Evolutionary conservation across 768 basidiomycete species (phyloP), one percentile per base, ranked within the genome.

Genomic region (Rhizopogon roseolus): DNA sequence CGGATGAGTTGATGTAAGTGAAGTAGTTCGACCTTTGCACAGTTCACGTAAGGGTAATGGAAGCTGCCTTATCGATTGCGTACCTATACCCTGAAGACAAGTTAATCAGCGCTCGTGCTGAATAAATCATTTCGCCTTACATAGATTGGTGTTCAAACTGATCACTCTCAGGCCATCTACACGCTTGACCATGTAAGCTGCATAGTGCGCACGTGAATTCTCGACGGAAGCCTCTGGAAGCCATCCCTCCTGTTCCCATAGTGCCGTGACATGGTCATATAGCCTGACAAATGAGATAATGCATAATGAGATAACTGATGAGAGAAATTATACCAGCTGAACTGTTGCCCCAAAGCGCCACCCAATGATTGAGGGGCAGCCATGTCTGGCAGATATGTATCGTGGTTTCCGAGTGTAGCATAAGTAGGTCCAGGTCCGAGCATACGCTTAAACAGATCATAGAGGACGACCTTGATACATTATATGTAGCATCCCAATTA

Each of bases 221-320:
- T 74, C 64, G 2, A 82, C 80, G 6, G 80, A 80, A 11, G 77
- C 72, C 14, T 78, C 70, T 7, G 81, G 79, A 29, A 91, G 69
- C 89, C 89, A 91, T 2, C 77, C 63, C 60, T 90, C 80, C 54
- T 86, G 77, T 59, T 83, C 63, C 88, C 88, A 91, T 3, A 91
- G 77, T 0, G 71, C 61, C 19, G 89, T 78, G 49, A 91, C 73
- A 59, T 90, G 88, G 54, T 89, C 81, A 59, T 91, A 91, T 60
- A 90, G 81, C 89, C 88, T 87, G 40, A 27, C 38, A 13, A 43
- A 25, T 19, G 22, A 44, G 17, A 37, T 19, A 52, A 34, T 17
- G 38, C 25, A 54, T 28, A 52, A 36, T 6, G 29, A 5, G 4
- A 29, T 16, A 37, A 7, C 34, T 13, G 8, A 50, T 32, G 14